Base-by-base conservation (phyloP, 1,284 basidiomycete genomes). In the Ceratobasidium sp. region DNA sequence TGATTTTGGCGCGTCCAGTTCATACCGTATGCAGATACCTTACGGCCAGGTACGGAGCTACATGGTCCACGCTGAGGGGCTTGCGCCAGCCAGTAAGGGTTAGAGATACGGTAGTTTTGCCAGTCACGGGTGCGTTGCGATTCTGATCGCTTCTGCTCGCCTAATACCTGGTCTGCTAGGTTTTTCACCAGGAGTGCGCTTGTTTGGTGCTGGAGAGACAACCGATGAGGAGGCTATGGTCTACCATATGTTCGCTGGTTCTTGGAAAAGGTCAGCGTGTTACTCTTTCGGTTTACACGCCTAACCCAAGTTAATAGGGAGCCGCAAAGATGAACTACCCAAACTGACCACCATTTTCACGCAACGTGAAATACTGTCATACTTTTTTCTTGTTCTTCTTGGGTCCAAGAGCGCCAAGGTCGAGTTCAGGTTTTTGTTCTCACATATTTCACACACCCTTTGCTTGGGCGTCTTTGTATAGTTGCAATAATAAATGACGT, bases 21-120 rank as follows among this genome's bases (percentile, higher is more conserved):
- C 16, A 58, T 27, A 58, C 5, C 24, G 54, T 48, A 13, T 22
- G 56, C 51, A 81, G 81, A 22, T 83, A 81, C 77, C 78, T 83
- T 11, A 75, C 79, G 24, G 81, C 81, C 2, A 76, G 81, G 61
- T 81, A 82, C 74, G 76, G 79, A 16, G 80, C 83, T n/a, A 77
- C 79, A 1, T 84, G 83, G 83, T 80, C 81, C 51, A 77, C 79
- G 22, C 76, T 83, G 1, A 78, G 81, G 46, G 79, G 78, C 13
- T 74, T 82, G 43, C 72, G 80, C 9, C 78, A 78, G 27, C 83
- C 83, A 1, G 65, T 83, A 24, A 75, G 83, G 19, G 80, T 83
- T 54, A 82, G 82, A 37, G 82, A 83, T 34, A 80, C 83, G 41
- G 72, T 82, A 31, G 77, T 84, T 13, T 77, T 84, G 24, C 83